A percentile compares a stretch with the other conserved stretches of the same genome.
These are phyloP conservation scores for Colletotrichum noveboracense DNA, from an alignment of 2,329 filamentous ascomycete genomes.

Conservation along the genomic window DNA sequence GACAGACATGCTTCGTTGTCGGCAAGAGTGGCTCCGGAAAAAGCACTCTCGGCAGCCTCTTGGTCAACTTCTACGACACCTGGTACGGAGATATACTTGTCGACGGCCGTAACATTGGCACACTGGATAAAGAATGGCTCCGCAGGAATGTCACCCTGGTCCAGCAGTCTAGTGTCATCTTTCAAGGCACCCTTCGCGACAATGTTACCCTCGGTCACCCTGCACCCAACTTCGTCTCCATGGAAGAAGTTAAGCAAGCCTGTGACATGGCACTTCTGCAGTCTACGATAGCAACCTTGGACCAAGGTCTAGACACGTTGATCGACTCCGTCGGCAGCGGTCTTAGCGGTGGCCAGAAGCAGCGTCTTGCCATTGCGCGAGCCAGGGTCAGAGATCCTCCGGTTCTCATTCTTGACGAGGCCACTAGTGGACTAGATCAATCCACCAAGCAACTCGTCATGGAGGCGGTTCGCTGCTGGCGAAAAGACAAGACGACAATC, in stretches of 20 bases:
- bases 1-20: slow-evolving; percentile 79
- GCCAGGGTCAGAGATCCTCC: slow-evolving; percentile 78
- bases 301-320: slow-evolving; percentile 72
- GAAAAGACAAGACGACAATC: slow-evolving; percentile 83
- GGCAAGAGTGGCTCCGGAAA: slow-evolving; percentile 92
- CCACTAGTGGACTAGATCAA: slow-evolving; percentile 86
- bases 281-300: slow-evolving; percentile 69
- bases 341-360: slow-evolving; percentile 85
- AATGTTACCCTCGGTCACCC: slow-evolving; percentile 78
- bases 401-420: slow-evolving; percentile 86
- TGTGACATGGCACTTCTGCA: slow-evolving; percentile 73
- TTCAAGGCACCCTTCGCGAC: slow-evolving; percentile 77
- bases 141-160: slow-evolving; percentile 79
- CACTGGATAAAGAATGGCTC: slow-evolving; percentile 73
- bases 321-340: slow-evolving; percentile 73
- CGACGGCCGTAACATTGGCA: slow-evolving; percentile 67
- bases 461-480: slow-evolving; percentile 78
- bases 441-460: slow-evolving; percentile 71
- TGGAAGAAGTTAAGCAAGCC: slow-evolving; percentile 63
- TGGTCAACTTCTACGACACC: slow-evolving; percentile 79
- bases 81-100: slow-evolving; percentile 69
- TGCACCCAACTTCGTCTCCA: slow-evolving; percentile 40
- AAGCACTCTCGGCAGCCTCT: slow-evolving; percentile 82
- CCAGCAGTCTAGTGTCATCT: slow-evolving; percentile 82
- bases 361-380: slow-evolving; percentile 81